Percentiles rank a stretch among this genome's conserved stretches.
Evolutionary conservation across 2,329 filamentous ascomycete species (phyloP).

Genomic region (Exutisphaerella laricina): DNA sequence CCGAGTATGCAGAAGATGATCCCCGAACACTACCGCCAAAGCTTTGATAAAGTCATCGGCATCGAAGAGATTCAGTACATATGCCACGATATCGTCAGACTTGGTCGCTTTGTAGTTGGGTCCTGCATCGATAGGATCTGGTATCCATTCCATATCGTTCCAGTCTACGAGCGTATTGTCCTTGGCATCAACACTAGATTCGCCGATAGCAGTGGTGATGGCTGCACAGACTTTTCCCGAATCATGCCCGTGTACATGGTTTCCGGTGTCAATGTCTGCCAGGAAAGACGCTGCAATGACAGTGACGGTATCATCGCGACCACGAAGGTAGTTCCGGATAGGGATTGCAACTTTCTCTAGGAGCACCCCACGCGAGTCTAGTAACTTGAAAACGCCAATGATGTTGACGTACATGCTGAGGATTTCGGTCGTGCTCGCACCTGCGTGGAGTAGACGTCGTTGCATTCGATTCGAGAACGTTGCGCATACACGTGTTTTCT

Average conservation of each 20-base stretch:
- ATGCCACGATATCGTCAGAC: conserved; percentile 85
- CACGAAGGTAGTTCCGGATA: conserved; percentile 69
- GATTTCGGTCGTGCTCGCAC: conserved; percentile 69
- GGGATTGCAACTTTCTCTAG: conserved; percentile 68
- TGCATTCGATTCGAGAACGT: conserved; percentile 62
- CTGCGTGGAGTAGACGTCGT: conserved; percentile 65
- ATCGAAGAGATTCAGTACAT: conserved; percentile 80
- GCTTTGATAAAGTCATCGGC: conserved; percentile 94
- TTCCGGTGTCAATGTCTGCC: conserved; percentile 51
- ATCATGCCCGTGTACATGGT: conserved; percentile 36
- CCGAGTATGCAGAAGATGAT: conserved; percentile 64
- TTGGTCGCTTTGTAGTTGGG: conserved; percentile 84
- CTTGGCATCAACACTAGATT: conserved; percentile 49
- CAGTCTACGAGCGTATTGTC: conserved; percentile 67
- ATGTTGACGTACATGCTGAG: conserved; percentile 72
- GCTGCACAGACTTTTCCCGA: conserved; percentile 54
- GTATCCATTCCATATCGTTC: conserved; percentile 89
- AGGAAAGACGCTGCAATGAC: conserved; percentile 71
- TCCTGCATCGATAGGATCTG: conserved; percentile 87
- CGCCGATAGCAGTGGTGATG: conserved; percentile 60
- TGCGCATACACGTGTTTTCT: conserved; percentile 64
- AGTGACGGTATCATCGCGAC: conserved; percentile 69
- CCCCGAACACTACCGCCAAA: conserved; percentile 81
- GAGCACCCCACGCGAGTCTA: conserved; percentile 72
- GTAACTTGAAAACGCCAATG: conserved; percentile 67